Evolutionary conservation across 345 rosid species (phyloP).

Genomic region (Cardiospermum halicacabum): DNA sequence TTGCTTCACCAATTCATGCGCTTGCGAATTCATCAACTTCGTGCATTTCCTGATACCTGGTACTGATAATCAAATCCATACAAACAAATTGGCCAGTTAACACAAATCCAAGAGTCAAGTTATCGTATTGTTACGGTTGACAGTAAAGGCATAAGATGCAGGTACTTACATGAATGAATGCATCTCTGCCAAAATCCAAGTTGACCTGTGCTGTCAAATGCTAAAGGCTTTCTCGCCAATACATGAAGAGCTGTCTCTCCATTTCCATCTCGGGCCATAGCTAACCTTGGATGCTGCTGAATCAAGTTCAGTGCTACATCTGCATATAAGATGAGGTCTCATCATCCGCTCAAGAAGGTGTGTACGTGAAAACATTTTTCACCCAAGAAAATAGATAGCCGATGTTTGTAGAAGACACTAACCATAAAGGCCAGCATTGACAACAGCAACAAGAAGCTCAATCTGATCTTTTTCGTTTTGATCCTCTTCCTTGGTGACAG

Average conservation of each 20-base stretch:
- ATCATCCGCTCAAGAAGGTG: background rate
- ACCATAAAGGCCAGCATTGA: constrained; percentile 16
- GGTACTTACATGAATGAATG: constrained; percentile 25
- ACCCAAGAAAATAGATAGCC: background rate
- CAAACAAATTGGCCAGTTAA: too few relatives aligned
- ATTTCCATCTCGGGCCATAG: constrained; percentile 21
- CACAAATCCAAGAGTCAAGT: background rate
- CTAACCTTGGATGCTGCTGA: constrained; percentile 29
- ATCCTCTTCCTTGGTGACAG: constrained; percentile 10
- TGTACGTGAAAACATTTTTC: background rate
- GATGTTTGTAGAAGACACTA: background rate
- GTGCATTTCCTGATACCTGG: constrained; percentile 23
- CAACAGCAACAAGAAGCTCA: constrained; percentile 13
- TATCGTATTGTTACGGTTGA: background rate
- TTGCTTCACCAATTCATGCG: constrained; percentile 28
- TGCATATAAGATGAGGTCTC: background rate
- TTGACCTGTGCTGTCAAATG: background rate
- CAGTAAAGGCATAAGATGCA: constrained; percentile 8
- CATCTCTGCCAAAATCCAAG: constrained; percentile 14
- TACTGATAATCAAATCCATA: constrained; percentile 27
- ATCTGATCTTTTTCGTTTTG: constrained; percentile 7
- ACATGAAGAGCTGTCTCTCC: constrained; percentile 19
- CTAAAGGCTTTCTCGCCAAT: constrained; percentile 18
- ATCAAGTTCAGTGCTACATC: constrained; percentile 35
- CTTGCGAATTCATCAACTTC: constrained; percentile 25